Evolutionary conservation across 768 basidiomycete species (phyloP).

Genomic region (Macrolepiota fuliginosa): DNA sequence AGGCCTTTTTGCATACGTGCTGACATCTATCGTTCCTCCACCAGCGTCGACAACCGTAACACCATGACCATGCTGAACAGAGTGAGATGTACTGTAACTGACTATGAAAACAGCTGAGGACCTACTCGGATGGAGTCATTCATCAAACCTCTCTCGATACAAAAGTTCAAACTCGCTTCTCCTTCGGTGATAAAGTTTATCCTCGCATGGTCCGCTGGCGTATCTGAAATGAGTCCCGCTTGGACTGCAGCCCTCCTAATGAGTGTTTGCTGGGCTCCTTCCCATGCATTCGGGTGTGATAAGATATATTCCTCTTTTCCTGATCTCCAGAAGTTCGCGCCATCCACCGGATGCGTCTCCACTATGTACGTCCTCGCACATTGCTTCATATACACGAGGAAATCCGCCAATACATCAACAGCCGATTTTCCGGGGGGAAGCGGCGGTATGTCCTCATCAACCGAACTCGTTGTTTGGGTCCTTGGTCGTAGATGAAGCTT

Average conservation of each 20-base stretch:
- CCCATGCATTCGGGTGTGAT: slow-evolving; percentile 57
- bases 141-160: slow-evolving; percentile 20
- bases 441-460: slow-evolving; percentile 13
- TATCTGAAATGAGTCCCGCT: slow-evolving; percentile 40
- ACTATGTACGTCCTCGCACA: slow-evolving; percentile 35
- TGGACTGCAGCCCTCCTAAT: slow-evolving; percentile 45
- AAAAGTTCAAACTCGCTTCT: slow-evolving; percentile 54
- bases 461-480: not conserved
- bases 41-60: slow-evolving; percentile 60
- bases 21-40: slow-evolving; percentile 60
- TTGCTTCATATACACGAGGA: slow-evolving; percentile 36
- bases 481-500: slow-evolving; percentile 23
- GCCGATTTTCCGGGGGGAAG: slow-evolving; percentile 35
- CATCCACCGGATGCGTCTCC: slow-evolving; percentile 34
- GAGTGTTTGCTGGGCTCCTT: slow-evolving; percentile 45
- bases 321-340: slow-evolving; percentile 23
- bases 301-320: slow-evolving; percentile 37
- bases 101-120: no score
- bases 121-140: slow-evolving; percentile 12
- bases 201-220: slow-evolving; percentile 28
- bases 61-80: slow-evolving; percentile 37
- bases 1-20: slow-evolving; percentile 40
- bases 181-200: slow-evolving; percentile 53
- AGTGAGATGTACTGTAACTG: not conserved
- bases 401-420: slow-evolving; percentile 37